phyloP scores from a whole-genome alignment of 371 early-diverging fungal genomes.

The Mucor plumbeus region DNA sequence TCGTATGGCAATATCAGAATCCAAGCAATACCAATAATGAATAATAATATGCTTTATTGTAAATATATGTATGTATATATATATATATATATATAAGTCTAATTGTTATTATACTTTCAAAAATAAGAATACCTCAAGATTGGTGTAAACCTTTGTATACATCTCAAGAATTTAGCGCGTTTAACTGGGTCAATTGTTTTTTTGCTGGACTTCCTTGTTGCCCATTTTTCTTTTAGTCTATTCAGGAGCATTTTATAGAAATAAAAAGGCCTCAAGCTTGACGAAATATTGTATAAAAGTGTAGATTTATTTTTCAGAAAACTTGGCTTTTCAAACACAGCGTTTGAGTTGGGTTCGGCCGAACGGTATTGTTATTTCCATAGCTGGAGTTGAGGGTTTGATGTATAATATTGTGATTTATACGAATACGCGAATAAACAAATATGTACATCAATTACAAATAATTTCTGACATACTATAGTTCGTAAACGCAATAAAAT shows the following conservation, averaged over 20 bases:
- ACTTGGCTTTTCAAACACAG: neutral
- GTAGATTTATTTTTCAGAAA: neutral
- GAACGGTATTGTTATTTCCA: too few species aligned
- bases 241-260: conserved; percentile 15
- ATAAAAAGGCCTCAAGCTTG: neutral
- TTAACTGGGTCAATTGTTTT: conserved; percentile 18
- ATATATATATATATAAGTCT: too few species aligned
- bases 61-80: too few species aligned
- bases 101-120: neutral
- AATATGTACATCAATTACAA: too few species aligned
- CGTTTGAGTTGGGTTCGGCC: too few species aligned
- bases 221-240: conserved; percentile 21
- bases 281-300: neutral
- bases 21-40: conserved; percentile 56
- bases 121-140: conserved; percentile 25
- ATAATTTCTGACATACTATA: too few species aligned
- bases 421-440: too few species aligned
- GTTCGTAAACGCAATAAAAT: too few species aligned
- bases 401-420: too few species aligned
- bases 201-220: neutral
- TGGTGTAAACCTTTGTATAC: conserved; percentile 26
- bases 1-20: conserved; percentile 58
- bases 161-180: conserved; percentile 17
- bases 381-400: too few species aligned
- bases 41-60: conserved; percentile 47